Evolutionary conservation across 2,329 filamentous ascomycete species (phyloP), one percentile per base, ranked within the genome.

Genomic region (Pezicula radicicola): DNA sequence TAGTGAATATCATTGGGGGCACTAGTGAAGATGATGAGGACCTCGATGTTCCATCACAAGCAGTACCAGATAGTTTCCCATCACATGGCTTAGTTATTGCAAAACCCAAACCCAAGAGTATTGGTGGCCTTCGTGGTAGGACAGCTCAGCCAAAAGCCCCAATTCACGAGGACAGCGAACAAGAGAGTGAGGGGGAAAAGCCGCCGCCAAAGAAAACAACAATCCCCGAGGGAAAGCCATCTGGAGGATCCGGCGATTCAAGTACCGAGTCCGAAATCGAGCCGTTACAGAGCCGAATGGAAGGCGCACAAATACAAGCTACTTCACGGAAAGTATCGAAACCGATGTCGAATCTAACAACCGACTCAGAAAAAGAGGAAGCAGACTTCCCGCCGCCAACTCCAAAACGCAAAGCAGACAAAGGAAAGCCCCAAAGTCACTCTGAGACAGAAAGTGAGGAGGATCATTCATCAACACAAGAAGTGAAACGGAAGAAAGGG

Each of bases 21-120:
- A 51, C 53, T 12, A 62, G 59, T 5, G 60, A 61, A 3, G 60
- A 64, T 37, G 60, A 64, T 15, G 61, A 65, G 45, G 63, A 59
- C 46, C 55, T 67, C 13, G 60, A 65, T 46, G 61, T 40, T 6
- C 54, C 58, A 7, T 64, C 64, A 15, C 64, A 65, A 53, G 60
- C 55, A 42, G 53, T 67, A 8, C 57, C 60, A 12, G 61, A 66
- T 37, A 65, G 59, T 45, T 60, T 63, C 12, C 58, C 60, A 4
- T 52, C 53, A 16, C 49, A 37, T 27, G 12, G 44, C 15, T 12
- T n/a, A 40, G 27, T 35, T 9, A 36, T 43, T 33, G 45, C 33
- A 10, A 44, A 49, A 37, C 39, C 49, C 15, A 53, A 48, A 43
- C 49, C 18, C 19, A 43, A 35, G 15, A 57, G 56, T 25, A 56